These are phyloP conservation scores for Pelargonium fulgidum DNA, from an alignment of 441 rosid genomes.

Conservation along the genomic window DNA sequence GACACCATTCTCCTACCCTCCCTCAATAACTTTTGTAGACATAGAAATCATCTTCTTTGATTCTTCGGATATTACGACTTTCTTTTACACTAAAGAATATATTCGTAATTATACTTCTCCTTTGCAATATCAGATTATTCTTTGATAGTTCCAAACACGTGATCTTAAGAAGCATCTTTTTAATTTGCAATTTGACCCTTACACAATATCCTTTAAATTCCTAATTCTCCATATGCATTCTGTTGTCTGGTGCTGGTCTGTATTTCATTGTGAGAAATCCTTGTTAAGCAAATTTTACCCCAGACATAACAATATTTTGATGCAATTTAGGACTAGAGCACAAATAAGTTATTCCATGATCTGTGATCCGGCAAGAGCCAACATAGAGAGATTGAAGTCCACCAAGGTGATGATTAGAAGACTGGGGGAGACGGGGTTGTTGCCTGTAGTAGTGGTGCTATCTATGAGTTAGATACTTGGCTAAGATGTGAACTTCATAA, in stretches of 20 bases:
- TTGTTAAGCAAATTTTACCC: too few species aligned
- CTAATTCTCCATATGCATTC: neutral
- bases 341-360: neutral
- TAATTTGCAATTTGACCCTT: neutral
- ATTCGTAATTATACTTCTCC: neutral
- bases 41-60: neutral
- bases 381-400: constrained; percentile 2
- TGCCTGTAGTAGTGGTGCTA: neutral
- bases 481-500: neutral
- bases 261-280: too few species aligned
- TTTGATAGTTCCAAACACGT: too few species aligned
- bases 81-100: neutral
- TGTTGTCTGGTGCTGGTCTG: neutral
- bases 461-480: neutral
- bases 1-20: constrained; percentile 5
- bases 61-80: constrained; percentile 10
- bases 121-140: neutral
- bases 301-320: constrained; percentile 4
- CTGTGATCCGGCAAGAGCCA: neutral
- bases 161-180: neutral
- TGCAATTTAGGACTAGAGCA: neutral
- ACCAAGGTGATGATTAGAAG: neutral
- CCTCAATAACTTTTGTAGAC: neutral
- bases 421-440: neutral
- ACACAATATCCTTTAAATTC: neutral